These are phyloP conservation scores for Populus ilicifolia DNA, from an alignment of 345 rosid genomes.

Conservation along the genomic window DNA sequence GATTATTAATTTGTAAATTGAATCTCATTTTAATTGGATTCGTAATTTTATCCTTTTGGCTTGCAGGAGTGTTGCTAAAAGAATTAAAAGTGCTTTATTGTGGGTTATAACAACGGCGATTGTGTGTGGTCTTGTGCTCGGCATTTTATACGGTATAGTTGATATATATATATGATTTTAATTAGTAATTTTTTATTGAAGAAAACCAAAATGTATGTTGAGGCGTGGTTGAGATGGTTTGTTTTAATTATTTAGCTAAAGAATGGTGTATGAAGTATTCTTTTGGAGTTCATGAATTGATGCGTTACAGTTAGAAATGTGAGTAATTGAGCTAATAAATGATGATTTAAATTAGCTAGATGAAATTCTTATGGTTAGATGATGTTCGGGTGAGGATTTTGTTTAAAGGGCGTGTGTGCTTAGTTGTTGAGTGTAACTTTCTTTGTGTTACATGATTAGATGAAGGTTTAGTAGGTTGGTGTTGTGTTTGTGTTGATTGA, in stretches of 20 bases:
- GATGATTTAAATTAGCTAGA: neutral
- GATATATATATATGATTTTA: neutral
- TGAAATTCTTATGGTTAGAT: neutral
- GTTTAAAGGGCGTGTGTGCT: neutral
- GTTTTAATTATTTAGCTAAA: neutral
- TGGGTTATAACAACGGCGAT: constrained; percentile 83
- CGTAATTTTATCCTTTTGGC: neutral
- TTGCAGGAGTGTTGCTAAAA: constrained; percentile 72
- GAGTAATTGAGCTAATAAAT: neutral
- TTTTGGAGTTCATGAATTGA: neutral
- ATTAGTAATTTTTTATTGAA: neutral
- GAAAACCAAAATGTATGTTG: neutral
- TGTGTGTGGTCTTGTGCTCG: constrained; percentile 79
- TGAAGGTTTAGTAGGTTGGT: neutral
- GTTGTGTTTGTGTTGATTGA: neutral
- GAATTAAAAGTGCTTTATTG: constrained; percentile 71
- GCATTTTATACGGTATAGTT: constrained; percentile 83
- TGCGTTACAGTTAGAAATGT: neutral
- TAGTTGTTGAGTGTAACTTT: neutral
- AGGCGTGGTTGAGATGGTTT: neutral
- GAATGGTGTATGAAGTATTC: neutral
- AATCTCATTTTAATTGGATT: neutral
- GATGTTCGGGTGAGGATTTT: neutral
- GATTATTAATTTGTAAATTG: neutral
- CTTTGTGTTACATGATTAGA: neutral